A percentile compares a stretch with the other conserved stretches of the same genome.
Evolutionary conservation across 139 green algal genomes (phyloP).

Genomic region (Picochlorum sp.): DNA sequence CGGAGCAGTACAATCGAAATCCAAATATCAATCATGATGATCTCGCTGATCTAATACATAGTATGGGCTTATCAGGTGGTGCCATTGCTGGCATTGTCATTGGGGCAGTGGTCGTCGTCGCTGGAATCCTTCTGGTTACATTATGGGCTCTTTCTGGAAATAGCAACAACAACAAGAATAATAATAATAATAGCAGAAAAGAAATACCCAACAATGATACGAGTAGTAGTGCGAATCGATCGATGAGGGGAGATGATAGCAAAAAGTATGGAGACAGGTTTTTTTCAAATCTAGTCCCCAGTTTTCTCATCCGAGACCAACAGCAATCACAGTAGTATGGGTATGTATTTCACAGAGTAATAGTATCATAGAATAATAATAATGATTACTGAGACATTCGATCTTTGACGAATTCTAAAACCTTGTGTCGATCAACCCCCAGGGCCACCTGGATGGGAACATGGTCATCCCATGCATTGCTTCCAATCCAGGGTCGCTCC

Average conservation of each 20-base stretch:
- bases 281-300: conserved; percentile 17
- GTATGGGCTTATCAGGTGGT: conserved; percentile 1
- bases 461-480: conserved; percentile 47
- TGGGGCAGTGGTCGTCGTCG: conserved; percentile 1
- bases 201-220: not conserved
- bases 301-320: conserved; percentile 1
- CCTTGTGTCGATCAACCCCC: conserved; percentile 20
- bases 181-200: conserved; percentile 7
- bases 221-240: not conserved
- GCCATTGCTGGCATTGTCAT: conserved; percentile 16
- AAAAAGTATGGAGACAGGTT: conserved; percentile 15
- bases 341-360: not conserved
- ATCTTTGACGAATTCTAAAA: conserved; percentile 27
- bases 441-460: conserved; percentile 43
- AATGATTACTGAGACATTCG: conserved; percentile 24
- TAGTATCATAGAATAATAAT: no score
- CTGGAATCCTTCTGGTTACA: not conserved
- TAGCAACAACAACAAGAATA: not conserved
- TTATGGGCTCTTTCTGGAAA: conserved; percentile 3
- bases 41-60: no score
- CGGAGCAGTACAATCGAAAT: no score
- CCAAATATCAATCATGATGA: no score
- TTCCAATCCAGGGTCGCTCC: conserved; percentile 39
- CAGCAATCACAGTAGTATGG: conserved; percentile 4
- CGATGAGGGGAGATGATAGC: not conserved